These are phyloP conservation scores for Salix suchowensis DNA, from an alignment of 345 rosid species.

Conservation along the genomic window DNA sequence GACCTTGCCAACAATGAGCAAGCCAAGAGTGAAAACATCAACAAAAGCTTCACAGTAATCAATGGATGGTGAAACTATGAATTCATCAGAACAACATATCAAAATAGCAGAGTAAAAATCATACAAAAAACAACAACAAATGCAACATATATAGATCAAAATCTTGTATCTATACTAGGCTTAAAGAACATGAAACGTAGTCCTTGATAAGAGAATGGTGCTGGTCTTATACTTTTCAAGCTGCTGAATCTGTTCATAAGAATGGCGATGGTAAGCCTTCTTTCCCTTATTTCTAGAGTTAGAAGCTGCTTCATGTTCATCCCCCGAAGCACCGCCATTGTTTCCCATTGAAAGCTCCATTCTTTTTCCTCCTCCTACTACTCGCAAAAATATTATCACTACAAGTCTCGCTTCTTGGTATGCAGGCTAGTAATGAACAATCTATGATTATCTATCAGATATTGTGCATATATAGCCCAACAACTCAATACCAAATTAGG, in stretches of 20 bases:
- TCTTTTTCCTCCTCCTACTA: not conserved
- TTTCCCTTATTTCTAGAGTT: slow-evolving; percentile 16
- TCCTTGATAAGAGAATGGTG: not conserved
- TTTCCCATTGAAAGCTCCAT: slow-evolving; percentile 24
- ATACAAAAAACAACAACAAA: not conserved
- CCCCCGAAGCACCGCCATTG: slow-evolving; percentile 32
- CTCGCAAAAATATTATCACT: not conserved
- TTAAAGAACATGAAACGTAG: not conserved
- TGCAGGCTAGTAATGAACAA: not conserved
- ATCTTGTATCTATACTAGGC: too few species aligned
- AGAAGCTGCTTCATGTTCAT: slow-evolving; percentile 28
- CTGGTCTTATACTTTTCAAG: slow-evolving; percentile 48
- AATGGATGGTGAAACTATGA: not conserved
- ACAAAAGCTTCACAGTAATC: not conserved
- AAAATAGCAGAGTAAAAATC: too few species aligned
- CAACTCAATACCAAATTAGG: slow-evolving; percentile 4
- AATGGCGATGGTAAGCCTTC: slow-evolving; percentile 49
- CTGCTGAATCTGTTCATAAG: slow-evolving; percentile 36
- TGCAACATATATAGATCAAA: too few species aligned
- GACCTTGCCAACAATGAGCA: not conserved
- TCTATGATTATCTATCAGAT: not conserved
- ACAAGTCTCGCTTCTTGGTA: not conserved
- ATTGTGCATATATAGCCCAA: not conserved
- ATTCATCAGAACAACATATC: not conserved
- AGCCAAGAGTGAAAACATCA: not conserved